These are phyloP conservation scores for Gnomoniopsis smithogilvyi DNA, from an alignment of 2,329 filamentous ascomycete species.

Conservation along the genomic window DNA sequence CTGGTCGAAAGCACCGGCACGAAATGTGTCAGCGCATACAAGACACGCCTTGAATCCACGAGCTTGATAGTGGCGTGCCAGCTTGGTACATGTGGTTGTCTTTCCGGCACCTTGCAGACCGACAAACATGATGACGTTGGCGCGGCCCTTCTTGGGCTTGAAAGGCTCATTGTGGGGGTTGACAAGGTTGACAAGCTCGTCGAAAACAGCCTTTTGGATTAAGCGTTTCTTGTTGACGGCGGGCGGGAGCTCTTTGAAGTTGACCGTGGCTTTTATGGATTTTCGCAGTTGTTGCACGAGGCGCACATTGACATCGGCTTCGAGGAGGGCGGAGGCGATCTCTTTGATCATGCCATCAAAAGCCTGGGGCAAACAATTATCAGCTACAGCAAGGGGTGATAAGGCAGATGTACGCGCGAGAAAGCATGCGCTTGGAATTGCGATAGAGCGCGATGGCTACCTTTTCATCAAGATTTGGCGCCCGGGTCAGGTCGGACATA, in stretches of 20 bases:
- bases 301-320: conserved; percentile 95
- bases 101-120: conserved; percentile 97
- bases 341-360: conserved; percentile 99
- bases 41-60: conserved; percentile 89
- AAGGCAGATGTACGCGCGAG: conserved; percentile 3
- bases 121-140: conserved; percentile 99
- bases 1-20: conserved; percentile 97
- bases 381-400: conserved; percentile 24
- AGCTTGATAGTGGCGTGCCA: conserved; percentile 91
- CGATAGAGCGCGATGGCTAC: conserved; percentile 38
- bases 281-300: conserved; percentile 89
- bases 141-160: conserved; percentile 93
- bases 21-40: conserved; percentile 97
- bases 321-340: conserved; percentile 91
- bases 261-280: conserved; percentile 85
- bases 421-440: background rate
- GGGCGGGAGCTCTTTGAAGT: conserved; percentile 88
- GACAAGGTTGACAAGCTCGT: conserved; percentile 92
- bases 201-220: conserved; percentile 96
- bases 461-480: conserved; percentile 95
- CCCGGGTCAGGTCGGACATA: conserved; percentile 87
- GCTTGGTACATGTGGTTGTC: conserved; percentile 96
- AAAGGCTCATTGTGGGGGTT: conserved; percentile 94
- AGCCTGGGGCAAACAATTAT: conserved; percentile 52
- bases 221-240: conserved; percentile 97